Conservation (phyloP, 1,139 yeast species). For the Yamadazyma spencermartinsiae region DNA sequence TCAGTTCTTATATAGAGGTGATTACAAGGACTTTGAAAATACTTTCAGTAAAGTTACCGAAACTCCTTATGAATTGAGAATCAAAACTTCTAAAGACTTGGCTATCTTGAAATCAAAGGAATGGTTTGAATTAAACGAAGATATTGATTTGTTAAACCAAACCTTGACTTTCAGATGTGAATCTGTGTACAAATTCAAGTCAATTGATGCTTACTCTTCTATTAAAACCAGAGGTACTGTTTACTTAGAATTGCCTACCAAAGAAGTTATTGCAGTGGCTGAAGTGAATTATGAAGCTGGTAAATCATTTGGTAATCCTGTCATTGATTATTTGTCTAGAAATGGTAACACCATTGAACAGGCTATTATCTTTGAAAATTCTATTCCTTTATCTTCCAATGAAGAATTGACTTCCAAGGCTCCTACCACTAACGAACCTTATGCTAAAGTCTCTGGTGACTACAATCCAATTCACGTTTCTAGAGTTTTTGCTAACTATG, state of each 20-base stretch:
- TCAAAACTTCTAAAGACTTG: constrained; percentile 80
- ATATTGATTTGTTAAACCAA: constrained; percentile 72
- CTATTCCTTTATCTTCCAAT: constrained; percentile 82
- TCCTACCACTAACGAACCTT: constrained; percentile 88
- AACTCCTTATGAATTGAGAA: constrained; percentile 78
- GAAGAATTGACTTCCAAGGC: constrained; percentile 74
- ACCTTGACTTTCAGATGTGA: constrained; percentile 87
- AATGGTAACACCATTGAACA: constrained; percentile 94
- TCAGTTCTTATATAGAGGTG: constrained; percentile 95
- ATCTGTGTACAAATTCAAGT: constrained; percentile 79
- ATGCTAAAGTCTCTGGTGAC: constrained; percentile 97
- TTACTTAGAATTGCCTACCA: constrained; percentile 85
- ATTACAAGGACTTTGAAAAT: constrained; percentile 81
- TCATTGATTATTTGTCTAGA: constrained; percentile 87
- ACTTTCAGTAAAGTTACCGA: constrained; percentile 89
- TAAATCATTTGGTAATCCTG: constrained; percentile 95
- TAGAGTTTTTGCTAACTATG: constrained; percentile 90
- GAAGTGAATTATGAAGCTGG: constrained; percentile 88
- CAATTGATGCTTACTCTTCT: constrained; percentile 71
- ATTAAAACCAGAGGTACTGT: constrained; percentile 87
- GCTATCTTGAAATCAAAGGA: constrained; percentile 94
- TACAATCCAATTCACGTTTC: constrained; percentile 98
- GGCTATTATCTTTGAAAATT: constrained; percentile 85
- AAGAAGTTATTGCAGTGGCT: constrained; percentile 88
- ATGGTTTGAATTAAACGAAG: constrained; percentile 88